Evolutionary conservation across 306 rosid genomes (phyloP).

Genomic region (Fragaria iinumae): DNA sequence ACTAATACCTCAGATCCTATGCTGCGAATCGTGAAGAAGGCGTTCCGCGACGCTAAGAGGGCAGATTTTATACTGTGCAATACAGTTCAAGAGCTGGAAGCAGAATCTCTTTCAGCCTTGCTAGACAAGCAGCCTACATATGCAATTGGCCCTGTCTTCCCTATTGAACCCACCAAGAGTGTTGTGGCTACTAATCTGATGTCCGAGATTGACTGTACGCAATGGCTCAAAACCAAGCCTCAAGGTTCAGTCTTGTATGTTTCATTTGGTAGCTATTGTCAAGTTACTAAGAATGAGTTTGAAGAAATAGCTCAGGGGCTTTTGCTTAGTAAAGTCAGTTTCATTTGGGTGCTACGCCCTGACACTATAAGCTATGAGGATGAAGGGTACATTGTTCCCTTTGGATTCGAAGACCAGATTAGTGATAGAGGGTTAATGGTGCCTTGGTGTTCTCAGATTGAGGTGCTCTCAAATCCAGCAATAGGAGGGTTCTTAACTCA

Average conservation of each 20-base stretch:
- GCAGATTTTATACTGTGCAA: slow-evolving; percentile 31
- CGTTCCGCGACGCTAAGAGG: slow-evolving; percentile 18
- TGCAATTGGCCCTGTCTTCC: slow-evolving; percentile 30
- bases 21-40: slow-evolving; percentile 15
- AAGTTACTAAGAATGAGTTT: slow-evolving; percentile 9
- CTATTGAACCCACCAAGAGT: slow-evolving; percentile 7
- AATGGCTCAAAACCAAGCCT: slow-evolving; percentile 34
- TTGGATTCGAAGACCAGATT: slow-evolving; percentile 22
- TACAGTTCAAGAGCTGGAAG: slow-evolving; percentile 36
- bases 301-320: slow-evolving; percentile 27
- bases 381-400: not conserved
- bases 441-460: slow-evolving; percentile 34
- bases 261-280: slow-evolving; percentile 24
- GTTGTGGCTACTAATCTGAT: slow-evolving; percentile 26
- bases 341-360: slow-evolving; percentile 34
- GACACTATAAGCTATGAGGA: slow-evolving; percentile 6
- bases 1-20: not conserved
- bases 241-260: slow-evolving; percentile 22
- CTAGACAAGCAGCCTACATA: slow-evolving; percentile 32
- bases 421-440: slow-evolving; percentile 22
- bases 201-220: slow-evolving; percentile 21
- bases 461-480: slow-evolving; percentile 33
- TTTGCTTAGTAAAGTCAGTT: slow-evolving; percentile 20
- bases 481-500: slow-evolving; percentile 37
- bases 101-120: slow-evolving; percentile 25